Percentiles rank a stretch among this genome's conserved stretches.
phyloP scores from a whole-genome alignment of 352 stramenopile species.

The Pythium graminicola region DNA sequence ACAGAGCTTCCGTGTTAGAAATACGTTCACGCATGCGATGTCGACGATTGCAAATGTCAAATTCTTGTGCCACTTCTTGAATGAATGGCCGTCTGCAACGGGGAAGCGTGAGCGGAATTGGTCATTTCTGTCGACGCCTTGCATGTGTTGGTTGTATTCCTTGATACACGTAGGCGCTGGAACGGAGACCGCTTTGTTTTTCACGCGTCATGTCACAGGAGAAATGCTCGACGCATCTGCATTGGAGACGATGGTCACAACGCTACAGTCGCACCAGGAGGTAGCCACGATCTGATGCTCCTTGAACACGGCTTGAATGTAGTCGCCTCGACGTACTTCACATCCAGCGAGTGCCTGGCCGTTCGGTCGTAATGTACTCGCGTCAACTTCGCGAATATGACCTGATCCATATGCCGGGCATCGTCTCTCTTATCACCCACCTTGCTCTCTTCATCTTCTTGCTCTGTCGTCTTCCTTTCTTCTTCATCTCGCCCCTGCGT shows the following conservation, averaged over 20 bases:
- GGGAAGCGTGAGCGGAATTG: conserved; percentile 26
- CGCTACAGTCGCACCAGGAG: conserved; percentile 26
- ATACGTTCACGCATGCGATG: conserved; percentile 25
- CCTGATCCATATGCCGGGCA: no score
- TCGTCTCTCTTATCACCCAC: no score
- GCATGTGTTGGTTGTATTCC: conserved; percentile 31
- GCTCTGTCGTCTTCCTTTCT: conserved; percentile 3
- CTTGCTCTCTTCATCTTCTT: conserved; percentile 12
- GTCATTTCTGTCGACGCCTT: conserved; percentile 27
- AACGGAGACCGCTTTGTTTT: not conserved
- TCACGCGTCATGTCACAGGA: not conserved
- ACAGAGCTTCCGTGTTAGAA: conserved; percentile 15
- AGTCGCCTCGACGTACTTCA: conserved; percentile 2
- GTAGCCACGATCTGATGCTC: conserved; percentile 17
- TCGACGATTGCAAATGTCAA: conserved; percentile 25
- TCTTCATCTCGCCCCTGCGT: not conserved
- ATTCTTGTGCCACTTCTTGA: conserved; percentile 35
- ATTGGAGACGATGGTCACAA: conserved; percentile 25
- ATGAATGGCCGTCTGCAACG: conserved; percentile 20
- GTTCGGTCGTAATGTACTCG: no score
- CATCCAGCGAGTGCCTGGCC: not conserved
- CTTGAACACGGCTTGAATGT: conserved; percentile 14
- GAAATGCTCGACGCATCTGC: conserved; percentile 11
- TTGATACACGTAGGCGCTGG: conserved; percentile 18
- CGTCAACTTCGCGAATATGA: no score